Percentiles rank a stretch among this genome's conserved stretches.
Conservation (phyloP, 805 yeast genomes). For the Sugiyamaella americana region DNA sequence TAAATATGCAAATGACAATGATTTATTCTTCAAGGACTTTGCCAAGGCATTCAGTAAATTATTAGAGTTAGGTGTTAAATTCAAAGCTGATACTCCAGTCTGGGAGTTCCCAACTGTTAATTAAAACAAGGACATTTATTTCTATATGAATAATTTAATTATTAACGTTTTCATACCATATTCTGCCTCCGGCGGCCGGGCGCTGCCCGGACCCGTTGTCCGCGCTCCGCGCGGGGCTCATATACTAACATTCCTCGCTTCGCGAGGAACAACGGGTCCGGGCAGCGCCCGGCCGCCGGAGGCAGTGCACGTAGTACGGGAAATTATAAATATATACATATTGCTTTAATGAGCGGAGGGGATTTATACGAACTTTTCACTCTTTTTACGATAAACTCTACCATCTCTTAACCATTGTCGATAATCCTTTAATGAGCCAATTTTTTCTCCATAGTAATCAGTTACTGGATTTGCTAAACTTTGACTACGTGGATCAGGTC, state of each 20-base stretch:
- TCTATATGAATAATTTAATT: no score
- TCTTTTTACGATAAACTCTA: constrained; percentile 59
- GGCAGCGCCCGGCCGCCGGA: not conserved
- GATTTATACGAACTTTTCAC: constrained; percentile 28
- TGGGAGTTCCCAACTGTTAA: constrained; percentile 23
- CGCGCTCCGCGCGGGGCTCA: not conserved
- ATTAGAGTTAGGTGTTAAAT: constrained; percentile 62
- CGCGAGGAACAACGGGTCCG: not conserved
- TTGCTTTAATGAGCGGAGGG: not conserved
- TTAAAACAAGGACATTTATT: no score
- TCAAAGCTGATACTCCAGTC: constrained; percentile 38
- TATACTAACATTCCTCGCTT: not conserved
- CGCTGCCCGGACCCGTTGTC: no score
- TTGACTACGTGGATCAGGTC: constrained; percentile 91
- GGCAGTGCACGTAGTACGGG: not conserved
- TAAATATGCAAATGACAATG: constrained; percentile 55
- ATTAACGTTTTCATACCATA: constrained; percentile 7
- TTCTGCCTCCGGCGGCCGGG: not conserved
- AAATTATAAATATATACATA: not conserved
- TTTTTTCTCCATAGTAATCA: constrained; percentile 97
- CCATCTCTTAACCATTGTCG: constrained; percentile 96
- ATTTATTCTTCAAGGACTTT: constrained; percentile 54
- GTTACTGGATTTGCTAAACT: constrained; percentile 92
- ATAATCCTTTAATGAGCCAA: constrained; percentile 77
- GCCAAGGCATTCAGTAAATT: constrained; percentile 56